Percentiles rank a stretch among this genome's conserved stretches.
Evolutionary conservation across 208 protist genomes (phyloP).

Genomic region (Porcisia deanei): DNA sequence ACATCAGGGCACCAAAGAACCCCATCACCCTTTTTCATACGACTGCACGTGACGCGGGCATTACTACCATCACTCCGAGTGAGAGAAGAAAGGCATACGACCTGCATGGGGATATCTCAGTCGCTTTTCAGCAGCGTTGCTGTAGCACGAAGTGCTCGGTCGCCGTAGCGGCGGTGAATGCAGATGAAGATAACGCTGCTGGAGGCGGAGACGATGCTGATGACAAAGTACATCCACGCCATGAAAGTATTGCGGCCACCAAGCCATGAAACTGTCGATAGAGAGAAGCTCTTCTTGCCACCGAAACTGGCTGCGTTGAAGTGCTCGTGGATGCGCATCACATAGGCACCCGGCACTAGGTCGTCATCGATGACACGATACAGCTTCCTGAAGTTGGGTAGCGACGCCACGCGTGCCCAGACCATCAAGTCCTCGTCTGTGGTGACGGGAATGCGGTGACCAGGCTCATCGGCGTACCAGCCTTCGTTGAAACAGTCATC

Average conservation of each 20-base stretch:
- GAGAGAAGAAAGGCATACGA: background rate
- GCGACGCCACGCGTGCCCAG: conserved; percentile 96
- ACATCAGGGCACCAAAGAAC: background rate
- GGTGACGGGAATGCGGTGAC: conserved; percentile 79
- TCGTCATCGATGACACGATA: conserved; percentile 91
- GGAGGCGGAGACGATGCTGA: conserved; percentile 88
- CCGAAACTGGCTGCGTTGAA: conserved; percentile 91
- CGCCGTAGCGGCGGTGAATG: conserved; percentile 34
- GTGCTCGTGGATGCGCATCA: conserved; percentile 89
- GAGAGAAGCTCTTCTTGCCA: conserved; percentile 95
- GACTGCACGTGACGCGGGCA: background rate
- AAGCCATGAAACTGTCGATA: conserved; percentile 94
- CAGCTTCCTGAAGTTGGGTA: conserved; percentile 98
- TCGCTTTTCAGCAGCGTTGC: conserved; percentile 40
- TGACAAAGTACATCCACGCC: conserved; percentile 89
- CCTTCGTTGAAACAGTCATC: conserved; percentile 79
- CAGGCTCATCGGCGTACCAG: conserved; percentile 85
- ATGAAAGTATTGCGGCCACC: conserved; percentile 97
- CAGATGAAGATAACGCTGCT: conserved; percentile 72
- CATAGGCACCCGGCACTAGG: conserved; percentile 86
- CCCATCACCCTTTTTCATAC: background rate
- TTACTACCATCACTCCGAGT: background rate
- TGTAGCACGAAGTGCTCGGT: conserved; percentile 40
- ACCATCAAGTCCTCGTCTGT: conserved; percentile 98
- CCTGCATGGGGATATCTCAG: background rate